Base-by-base conservation (phyloP, 2,329 filamentous ascomycete genomes). In the Sporothrix euskadiensis region DNA sequence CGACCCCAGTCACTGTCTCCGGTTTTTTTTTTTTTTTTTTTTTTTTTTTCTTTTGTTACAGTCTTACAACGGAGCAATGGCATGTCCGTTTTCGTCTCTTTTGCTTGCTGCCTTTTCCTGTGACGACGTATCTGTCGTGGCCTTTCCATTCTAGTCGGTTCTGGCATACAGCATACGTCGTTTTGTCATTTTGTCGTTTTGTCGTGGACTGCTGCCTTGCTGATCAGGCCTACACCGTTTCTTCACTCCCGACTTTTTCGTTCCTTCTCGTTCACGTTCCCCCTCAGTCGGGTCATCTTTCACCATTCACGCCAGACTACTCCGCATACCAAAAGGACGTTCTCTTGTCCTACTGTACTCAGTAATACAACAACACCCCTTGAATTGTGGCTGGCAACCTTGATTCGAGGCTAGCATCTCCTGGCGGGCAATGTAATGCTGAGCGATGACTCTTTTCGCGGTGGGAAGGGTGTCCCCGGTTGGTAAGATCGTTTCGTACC, bases 191-290 rank as follows among this genome's bases (percentile, higher is more conserved):
- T 10, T 5, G 52, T 56, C 52, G 52, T 56, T 26, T 22, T 16
- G 49, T 8, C 59, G 10, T 39, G 32, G 19, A 39, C 54, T 71
- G 69, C 69, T 71, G 69, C 69, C 69, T 71, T 71, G 69, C 35
- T 39, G 57, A 66, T 57, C 47, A 63, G 57, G 57, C 66, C 39
- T 44, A 7, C 39, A 47, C 10, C 61, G 30, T 66, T 44, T 22
- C 22, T 56, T 56, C 22, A 26, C 6, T 22, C 32, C 10, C 26
- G 30, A 44, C n/a, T 19, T 68, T 26, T 63, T 4, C 16, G 6
- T 54, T 9, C 52, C n/a, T 22, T 32, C 22, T 66, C 44, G 44
- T 47, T 47, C 39, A 47, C 39, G 39, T 16, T 8, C 19, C 61
- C 57, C 39, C 19, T 65, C 39, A 47, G 39, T 66, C 61, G 61